Percentiles rank a stretch among this genome's conserved stretches.
These are phyloP conservation scores for Stephanodiscus triporus DNA, from an alignment of 108 stramenopile species.

Conservation along the genomic window DNA sequence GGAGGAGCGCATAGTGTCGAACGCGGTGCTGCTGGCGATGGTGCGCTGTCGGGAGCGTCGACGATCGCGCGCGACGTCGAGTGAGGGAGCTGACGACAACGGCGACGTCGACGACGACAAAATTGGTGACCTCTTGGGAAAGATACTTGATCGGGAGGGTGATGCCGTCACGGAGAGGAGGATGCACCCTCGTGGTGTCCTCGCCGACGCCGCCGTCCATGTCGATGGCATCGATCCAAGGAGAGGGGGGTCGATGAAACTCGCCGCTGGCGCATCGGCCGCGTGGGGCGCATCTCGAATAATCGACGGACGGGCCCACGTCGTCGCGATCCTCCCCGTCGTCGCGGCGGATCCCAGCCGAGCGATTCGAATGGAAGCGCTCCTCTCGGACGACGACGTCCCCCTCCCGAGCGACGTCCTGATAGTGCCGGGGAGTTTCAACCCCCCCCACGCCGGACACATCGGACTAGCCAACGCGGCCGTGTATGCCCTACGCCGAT, in stretches of 20 bases:
- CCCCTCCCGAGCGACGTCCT: conserved; percentile 60
- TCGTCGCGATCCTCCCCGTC: conserved; percentile 59
- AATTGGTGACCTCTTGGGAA: not conserved
- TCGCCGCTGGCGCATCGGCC: conserved; percentile 8
- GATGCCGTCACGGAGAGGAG: conserved; percentile 29
- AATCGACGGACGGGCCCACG: conserved; percentile 51
- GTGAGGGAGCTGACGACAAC: not conserved
- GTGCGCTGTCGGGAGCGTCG: conserved; percentile 14
- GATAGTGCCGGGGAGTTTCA: conserved; percentile 90
- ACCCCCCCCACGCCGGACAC: conserved; percentile 90
- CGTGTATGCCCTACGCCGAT: conserved; percentile 31
- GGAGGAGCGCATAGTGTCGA: conserved; percentile 44
- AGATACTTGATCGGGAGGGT: conserved; percentile 41
- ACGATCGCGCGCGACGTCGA: not conserved
- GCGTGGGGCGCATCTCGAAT: conserved; percentile 54
- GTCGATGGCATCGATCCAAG: not conserved
- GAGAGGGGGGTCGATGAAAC: not conserved
- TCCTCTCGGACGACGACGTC: conserved; percentile 30
- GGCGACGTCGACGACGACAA: not conserved
- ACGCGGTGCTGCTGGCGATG: conserved; percentile 38
- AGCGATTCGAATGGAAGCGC: conserved; percentile 35
- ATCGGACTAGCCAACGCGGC: conserved; percentile 74
- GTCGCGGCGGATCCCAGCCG: not conserved
- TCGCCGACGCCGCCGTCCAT: not conserved
- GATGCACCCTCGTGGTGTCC: not conserved